Evolutionary conservation across 768 basidiomycete genomes (phyloP), one percentile per base, ranked within the genome.

Genomic region (Leccinum disarticulatum): DNA sequence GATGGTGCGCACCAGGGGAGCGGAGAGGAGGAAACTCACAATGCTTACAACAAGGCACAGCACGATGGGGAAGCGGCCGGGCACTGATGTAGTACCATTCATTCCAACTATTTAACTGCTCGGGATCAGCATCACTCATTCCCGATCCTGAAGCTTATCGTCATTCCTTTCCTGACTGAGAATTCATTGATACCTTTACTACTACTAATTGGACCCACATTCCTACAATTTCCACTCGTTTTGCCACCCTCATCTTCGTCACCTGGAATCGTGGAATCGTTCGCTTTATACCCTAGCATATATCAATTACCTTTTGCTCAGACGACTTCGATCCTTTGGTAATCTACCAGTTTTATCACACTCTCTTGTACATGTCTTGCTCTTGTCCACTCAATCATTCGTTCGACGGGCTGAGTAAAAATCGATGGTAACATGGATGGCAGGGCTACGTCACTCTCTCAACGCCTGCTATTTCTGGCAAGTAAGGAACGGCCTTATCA

Each of bases 1-100:
- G 72, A 73, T 55, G 74, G 71, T 50, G 60, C 57, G 60, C 63
- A 59, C 11, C 56, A 58, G 46, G 64, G 62, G 58, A 64, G 53
- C 52, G 58, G 64, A 31, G 53, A 64, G 41, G 64, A 61, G 30
- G 59, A 55, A 38, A 25, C 22, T 58, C 64, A 62, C 33, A 52
- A 59, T 54, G 30, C 66, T 54, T 52, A 65, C 47, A 60, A 61
- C 31, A 65, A 56, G 60, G 58, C 50, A 60, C 70, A 70, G 60
- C 61, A 60, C 57, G 63, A 58, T 61, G 69, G 69, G 35, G 64
- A 61, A 59, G 50, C 63, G 11, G 61, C 22, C 59, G 66, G 64
- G 13, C 64, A 64, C 38, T 72, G 43, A 66, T 59, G 22, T 38
- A 47, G 22, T 33, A 36, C 25, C 43, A 19, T 17, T n/a, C 25